Conservation (phyloP, 192 early-diverging fungal species). For the Paraglomus brasilianum region DNA sequence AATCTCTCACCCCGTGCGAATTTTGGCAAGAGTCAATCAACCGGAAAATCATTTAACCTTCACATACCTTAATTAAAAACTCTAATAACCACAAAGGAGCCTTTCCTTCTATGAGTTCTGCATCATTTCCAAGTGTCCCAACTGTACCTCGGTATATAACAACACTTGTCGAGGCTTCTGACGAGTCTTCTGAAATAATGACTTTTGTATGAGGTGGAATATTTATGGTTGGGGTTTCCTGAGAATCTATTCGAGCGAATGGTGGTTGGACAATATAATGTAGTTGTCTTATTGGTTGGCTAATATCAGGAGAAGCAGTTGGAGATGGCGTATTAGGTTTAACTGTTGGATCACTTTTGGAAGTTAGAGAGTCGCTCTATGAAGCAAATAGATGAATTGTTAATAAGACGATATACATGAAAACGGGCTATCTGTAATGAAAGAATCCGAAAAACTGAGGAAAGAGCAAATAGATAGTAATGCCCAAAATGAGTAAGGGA, state of each 20-base stretch:
- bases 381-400: slow-evolving; percentile 27
- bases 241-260: slow-evolving; percentile 42
- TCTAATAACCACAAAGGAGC: slow-evolving; percentile 87
- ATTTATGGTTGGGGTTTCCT: slow-evolving; percentile 61
- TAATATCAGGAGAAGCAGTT: too few relatives aligned
- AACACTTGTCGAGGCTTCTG: slow-evolving; percentile 67
- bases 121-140: slow-evolving; percentile 47
- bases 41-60: neutral
- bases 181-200: slow-evolving; percentile 73
- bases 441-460: slow-evolving; percentile 2
- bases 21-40: neutral
- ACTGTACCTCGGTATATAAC: slow-evolving; percentile 73
- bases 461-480: neutral
- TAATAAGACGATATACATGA: neutral
- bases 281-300: slow-evolving; percentile 26
- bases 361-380: neutral
- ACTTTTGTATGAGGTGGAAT: slow-evolving; percentile 69
- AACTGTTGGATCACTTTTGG: neutral
- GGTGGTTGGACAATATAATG: slow-evolving; percentile 35
- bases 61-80: slow-evolving; percentile 64
- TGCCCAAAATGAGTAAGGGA: too few relatives aligned
- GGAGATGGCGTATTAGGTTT: neutral
- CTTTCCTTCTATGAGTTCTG: slow-evolving; percentile 57
- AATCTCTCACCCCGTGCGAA: neutral
- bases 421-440: too few relatives aligned